A percentile compares a stretch with the other conserved stretches of the same genome.
Evolutionary conservation across 2,329 filamentous ascomycete species (phyloP).

Genomic region (Emericellopsis cladophorae): DNA sequence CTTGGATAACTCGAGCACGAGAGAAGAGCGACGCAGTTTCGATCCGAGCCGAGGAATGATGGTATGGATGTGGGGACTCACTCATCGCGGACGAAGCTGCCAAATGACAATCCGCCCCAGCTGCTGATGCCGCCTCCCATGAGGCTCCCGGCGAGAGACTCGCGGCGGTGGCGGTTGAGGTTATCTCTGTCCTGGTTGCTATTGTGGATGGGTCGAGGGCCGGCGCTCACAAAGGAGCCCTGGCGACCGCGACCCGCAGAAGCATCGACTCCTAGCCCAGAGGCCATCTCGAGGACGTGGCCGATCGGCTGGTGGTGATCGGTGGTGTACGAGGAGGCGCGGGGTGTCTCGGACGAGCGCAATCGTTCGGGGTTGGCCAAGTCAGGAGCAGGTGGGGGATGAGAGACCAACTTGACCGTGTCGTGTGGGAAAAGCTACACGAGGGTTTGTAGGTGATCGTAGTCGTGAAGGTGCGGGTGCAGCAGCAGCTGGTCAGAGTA

Average conservation of each 20-base stretch:
- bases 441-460: too few species aligned
- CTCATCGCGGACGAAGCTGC: slow-evolving; percentile 97
- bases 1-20: too few species aligned
- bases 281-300: slow-evolving; percentile 13
- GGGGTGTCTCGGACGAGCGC: too few species aligned
- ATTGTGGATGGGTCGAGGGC: slow-evolving; percentile 54
- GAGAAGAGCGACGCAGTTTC: too few species aligned
- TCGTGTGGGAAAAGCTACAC: too few species aligned
- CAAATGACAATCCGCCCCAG: slow-evolving; percentile 92
- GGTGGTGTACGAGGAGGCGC: too few species aligned
- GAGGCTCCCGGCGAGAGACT: slow-evolving; percentile 50
- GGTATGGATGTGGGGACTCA: slow-evolving; percentile 38
- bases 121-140: slow-evolving; percentile 66
- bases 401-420: too few species aligned
- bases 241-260: slow-evolving; percentile 43
- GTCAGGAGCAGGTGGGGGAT: too few species aligned
- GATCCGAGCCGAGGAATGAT: neutral
- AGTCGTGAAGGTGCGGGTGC: too few species aligned
- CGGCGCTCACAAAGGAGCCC: slow-evolving; percentile 54
- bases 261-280: slow-evolving; percentile 28
- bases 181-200: slow-evolving; percentile 49
- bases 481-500: too few species aligned
- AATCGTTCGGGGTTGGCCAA: too few species aligned
- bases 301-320: too few species aligned
- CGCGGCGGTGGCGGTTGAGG: slow-evolving; percentile 43